phyloP scores from a whole-genome alignment of 345 rosid genomes.

The Populus pruinosa region DNA sequence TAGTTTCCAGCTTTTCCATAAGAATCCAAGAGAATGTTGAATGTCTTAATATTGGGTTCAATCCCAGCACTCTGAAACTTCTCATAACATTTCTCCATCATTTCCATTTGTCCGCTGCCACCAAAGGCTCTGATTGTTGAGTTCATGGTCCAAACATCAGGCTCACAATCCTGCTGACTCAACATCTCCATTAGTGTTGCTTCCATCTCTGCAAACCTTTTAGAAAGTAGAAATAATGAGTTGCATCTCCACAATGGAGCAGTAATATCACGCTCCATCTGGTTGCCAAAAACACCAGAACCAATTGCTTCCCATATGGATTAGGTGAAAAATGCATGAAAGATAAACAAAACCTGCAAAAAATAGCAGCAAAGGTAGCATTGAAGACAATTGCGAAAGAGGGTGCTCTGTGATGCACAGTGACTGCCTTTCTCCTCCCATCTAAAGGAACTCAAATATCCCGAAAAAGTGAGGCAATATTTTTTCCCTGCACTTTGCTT shows the following conservation, averaged over 20 bases:
- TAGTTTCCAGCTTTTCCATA: slow-evolving; percentile 72
- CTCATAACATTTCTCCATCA: slow-evolving; percentile 89
- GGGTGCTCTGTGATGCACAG: not conserved
- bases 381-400: not conserved
- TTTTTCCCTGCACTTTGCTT: not conserved
- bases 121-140: slow-evolving; percentile 89
- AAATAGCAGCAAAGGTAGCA: not conserved
- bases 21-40: slow-evolving; percentile 81
- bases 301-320: not conserved
- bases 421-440: not conserved
- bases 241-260: slow-evolving; percentile 12
- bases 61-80: slow-evolving; percentile 92
- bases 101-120: slow-evolving; percentile 69
- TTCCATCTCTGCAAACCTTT: slow-evolving; percentile 92
- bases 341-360: not conserved
- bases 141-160: slow-evolving; percentile 96
- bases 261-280: slow-evolving; percentile 20
- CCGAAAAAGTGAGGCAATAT: not conserved
- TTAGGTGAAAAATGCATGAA: not conserved
- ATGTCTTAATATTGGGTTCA: slow-evolving; percentile 79
- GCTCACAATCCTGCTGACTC: slow-evolving; percentile 54
- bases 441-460: not conserved
- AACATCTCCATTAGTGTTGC: slow-evolving; percentile 76
- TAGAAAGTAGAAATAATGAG: slow-evolving; percentile 25
- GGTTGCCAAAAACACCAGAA: slow-evolving; percentile 16